Evolutionary conservation across 352 stramenopile genomes (phyloP), one percentile per base, ranked within the genome.

Genomic region (Thraustochytrium striatum): DNA sequence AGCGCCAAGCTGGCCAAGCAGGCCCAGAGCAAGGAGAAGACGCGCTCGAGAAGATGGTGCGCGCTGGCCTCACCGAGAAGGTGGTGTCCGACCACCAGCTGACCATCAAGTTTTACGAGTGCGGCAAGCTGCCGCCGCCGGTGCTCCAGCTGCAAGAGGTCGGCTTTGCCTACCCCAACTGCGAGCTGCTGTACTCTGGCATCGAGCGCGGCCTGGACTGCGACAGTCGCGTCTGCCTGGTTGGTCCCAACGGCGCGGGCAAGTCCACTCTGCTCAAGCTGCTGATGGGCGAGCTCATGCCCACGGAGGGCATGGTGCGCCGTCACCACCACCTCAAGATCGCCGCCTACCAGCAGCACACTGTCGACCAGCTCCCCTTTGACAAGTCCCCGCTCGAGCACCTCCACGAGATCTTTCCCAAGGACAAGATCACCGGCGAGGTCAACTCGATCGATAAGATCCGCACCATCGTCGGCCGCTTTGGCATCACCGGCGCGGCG

Each of bases 191-290:
- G 83, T 98, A 99, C 82, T 92, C 97, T 57, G 88, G 96, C 70
- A 90, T 98, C 41, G 96, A 99, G 84, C 99, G 99, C 85, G 97
- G 97, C 87, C 95, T 99, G 81, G 96, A 99, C 85, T 97, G 97
- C 84, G 93, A 95, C 62, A 97, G 91, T 58, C 92, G 95, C 47
- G 92, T 99, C 80, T 98, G 94, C 86, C 95, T 99, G 55, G 95
- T 99, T 33, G 96, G 96, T 0, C 95, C 95, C 5, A 99, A 99
- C 85, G 96, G 96, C 83, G 91, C 95, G 35, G 95, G 96, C 82
- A 98, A 98, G 87, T 94, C 85, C 85, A 99, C 96, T 43, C 84
- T 99, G 53, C 87, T 99, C n/a, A 98, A 99, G 89, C 92, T 96
- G 19, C 86, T 96, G 33, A 62, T 79, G n/a, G 95, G 95, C 28